Evolutionary conservation across 2,329 filamentous ascomycete genomes (phyloP).

Genomic region (Penicillium sp.): DNA sequence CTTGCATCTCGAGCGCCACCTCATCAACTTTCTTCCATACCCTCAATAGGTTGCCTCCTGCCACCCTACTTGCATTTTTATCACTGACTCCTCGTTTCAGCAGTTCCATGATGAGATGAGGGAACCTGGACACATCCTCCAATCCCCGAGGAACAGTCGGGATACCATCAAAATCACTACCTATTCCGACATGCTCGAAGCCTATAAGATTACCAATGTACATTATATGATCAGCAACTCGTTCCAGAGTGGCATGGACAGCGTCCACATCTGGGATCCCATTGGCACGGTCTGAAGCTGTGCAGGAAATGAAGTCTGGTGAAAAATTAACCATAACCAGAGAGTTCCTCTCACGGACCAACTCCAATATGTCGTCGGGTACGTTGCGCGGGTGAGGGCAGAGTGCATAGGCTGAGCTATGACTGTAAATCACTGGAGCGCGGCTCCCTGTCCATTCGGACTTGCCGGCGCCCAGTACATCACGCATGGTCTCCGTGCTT

Average conservation of each 20-base stretch:
- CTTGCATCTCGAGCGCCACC: conserved; percentile 67
- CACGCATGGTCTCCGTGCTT: conserved; percentile 76
- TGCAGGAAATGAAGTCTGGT: conserved; percentile 79
- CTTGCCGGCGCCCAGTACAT: conserved; percentile 66
- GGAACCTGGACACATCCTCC: conserved; percentile 83
- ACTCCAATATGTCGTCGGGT: conserved; percentile 74
- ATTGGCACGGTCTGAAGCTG: conserved; percentile 56
- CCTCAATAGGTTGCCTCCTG: conserved; percentile 75
- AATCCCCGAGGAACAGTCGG: conserved; percentile 65
- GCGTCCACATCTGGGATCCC: conserved; percentile 69
- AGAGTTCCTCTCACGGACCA: conserved; percentile 71
- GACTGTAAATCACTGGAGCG: conserved; percentile 85
- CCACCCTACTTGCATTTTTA: conserved; percentile 69
- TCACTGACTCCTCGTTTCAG: conserved; percentile 72
- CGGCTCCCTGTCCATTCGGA: conserved; percentile 67
- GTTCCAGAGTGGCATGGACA: conserved; percentile 68
- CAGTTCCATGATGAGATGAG: conserved; percentile 72
- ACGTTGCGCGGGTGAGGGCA: conserved; percentile 92
- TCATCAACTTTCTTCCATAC: conserved; percentile 80
- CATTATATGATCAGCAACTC: conserved; percentile 76
- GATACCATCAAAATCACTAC: conserved; percentile 82
- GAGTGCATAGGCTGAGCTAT: conserved; percentile 76
- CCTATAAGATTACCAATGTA: conserved; percentile 82
- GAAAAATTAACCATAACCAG: conserved; percentile 91
- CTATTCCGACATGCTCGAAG: conserved; percentile 82